These are phyloP conservation scores for Kodamaea kakaduensis DNA, from an alignment of 805 yeast species.

Conservation along the genomic window DNA sequence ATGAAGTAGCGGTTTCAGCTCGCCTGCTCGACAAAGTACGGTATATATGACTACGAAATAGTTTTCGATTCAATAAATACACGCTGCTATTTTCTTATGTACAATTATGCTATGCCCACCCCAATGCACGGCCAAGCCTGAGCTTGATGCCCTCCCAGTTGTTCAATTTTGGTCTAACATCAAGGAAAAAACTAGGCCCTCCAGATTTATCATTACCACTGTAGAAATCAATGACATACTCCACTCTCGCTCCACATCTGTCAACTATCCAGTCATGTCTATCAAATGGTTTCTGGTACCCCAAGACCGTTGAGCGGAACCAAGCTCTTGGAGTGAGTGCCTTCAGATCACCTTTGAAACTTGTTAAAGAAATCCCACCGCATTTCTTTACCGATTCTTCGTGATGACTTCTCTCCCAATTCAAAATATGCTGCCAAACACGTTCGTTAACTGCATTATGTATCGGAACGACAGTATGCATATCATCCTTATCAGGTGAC, in stretches of 20 bases:
- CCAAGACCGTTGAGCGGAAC: conserved; percentile 58
- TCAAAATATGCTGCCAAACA: conserved; percentile 79
- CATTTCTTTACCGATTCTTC: conserved; percentile 48
- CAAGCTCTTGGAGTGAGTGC: conserved; percentile 85
- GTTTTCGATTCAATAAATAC: too few species aligned
- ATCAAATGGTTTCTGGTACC: conserved; percentile 81
- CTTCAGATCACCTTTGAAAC: conserved; percentile 85
- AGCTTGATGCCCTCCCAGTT: conserved; percentile 74
- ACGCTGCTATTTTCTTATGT: neutral
- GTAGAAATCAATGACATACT: conserved; percentile 92
- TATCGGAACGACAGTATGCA: conserved; percentile 88
- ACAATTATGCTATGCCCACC: conserved; percentile 1
- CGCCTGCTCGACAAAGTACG: too few species aligned
- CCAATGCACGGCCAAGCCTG: conserved; percentile 40
- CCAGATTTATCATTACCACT: conserved; percentile 23
- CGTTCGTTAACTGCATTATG: conserved; percentile 92
- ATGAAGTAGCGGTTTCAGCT: too few species aligned
- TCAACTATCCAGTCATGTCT: conserved; percentile 93
- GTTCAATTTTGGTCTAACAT: conserved; percentile 89
- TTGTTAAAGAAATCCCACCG: conserved; percentile 81
- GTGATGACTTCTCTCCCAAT: conserved; percentile 70
- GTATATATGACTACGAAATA: too few species aligned
- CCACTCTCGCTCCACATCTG: conserved; percentile 78
- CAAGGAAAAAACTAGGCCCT: conserved; percentile 65
- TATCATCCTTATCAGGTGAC: conserved; percentile 76